Percentiles rank a stretch among this genome's conserved stretches.
Evolutionary conservation across 129 eudicot species (phyloP).

Genomic region (Arctium minus): DNA sequence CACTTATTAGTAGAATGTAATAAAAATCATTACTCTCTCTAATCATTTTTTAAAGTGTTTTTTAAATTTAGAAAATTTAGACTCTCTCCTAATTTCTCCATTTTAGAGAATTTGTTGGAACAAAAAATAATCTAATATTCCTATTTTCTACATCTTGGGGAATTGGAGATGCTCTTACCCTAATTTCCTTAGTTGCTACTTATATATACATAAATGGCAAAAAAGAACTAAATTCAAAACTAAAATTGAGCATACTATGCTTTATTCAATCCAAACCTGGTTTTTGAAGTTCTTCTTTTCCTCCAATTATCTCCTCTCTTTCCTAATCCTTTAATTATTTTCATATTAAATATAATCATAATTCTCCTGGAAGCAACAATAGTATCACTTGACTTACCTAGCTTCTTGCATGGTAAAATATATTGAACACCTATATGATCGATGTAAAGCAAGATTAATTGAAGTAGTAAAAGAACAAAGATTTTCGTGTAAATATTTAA

Average conservation of each 20-base stretch:
- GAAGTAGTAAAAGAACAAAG: not conserved
- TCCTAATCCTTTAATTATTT: not conserved
- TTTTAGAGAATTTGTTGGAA: too few relatives aligned
- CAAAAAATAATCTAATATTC: too few relatives aligned
- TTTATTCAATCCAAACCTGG: constrained; percentile 4
- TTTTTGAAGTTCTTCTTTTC: not conserved
- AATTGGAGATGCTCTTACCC: not conserved
- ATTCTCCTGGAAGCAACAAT: not conserved
- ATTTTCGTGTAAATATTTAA: not conserved
- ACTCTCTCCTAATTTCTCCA: too few relatives aligned
- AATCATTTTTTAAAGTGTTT: too few relatives aligned
- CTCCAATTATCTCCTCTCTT: not conserved
- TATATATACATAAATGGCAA: constrained; percentile 8
- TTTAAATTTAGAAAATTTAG: too few relatives aligned
- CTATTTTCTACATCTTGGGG: too few relatives aligned
- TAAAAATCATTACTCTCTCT: too few relatives aligned
- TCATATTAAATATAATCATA: not conserved
- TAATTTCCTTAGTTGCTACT: constrained; percentile 4
- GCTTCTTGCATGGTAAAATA: not conserved
- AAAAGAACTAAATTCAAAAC: not conserved
- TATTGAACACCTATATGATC: not conserved
- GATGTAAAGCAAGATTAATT: not conserved
- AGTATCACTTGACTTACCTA: not conserved
- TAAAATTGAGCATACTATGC: not conserved
- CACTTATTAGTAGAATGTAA: too few relatives aligned